Evolutionary conservation across 1,284 basidiomycete species (phyloP), one percentile per base, ranked within the genome.

Genomic region (Grifola frondosa): DNA sequence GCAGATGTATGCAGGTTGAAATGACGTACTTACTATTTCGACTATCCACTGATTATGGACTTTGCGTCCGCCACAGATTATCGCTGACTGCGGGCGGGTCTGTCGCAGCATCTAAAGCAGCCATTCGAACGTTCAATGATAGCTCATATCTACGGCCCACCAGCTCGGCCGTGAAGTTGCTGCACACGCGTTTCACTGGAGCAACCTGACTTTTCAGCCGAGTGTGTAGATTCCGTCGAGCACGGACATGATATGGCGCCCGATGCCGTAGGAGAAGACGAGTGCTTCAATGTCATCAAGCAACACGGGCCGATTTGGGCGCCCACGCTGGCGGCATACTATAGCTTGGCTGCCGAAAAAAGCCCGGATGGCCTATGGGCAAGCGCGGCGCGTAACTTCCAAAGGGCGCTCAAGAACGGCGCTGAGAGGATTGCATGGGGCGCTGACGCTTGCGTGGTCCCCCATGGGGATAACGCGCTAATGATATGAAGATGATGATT

Each of bases 401-500:
- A 60, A 38, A 59, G 58, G 3, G 79, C 75, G 7, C 55, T 83
- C 9, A 59, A 62, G 19, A 53, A 58, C 2, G 69, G 68, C 1
- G 57, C 74, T 46, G 67, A 71, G 16, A 71, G 70, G 20, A 70
- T 84, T 40, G 79, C 78, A 5, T 78, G 77, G 55, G 80, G 81
- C 4, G 80, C 80, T 2, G 80, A 84, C 58, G 83, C 80, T 0
- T 80, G 80, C 3, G 71, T 74, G 3, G 85, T 84, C 59, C 52
- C 75, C 22, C 82, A 83, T 55, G 81, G 81, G 2, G 66, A 73
- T 44, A 85, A 85, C 52, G 71, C 77, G 21, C 61, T 78, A 29
- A n/a, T n/a, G 82, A 84, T 66, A 67, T 84, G 69, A 66, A 74
- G 54, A 59, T 83, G 16, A 83, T 84, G 82, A 72, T 74, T 11